phyloP scores from a whole-genome alignment of 306 rosid species.

The Cucumis melo region DNA sequence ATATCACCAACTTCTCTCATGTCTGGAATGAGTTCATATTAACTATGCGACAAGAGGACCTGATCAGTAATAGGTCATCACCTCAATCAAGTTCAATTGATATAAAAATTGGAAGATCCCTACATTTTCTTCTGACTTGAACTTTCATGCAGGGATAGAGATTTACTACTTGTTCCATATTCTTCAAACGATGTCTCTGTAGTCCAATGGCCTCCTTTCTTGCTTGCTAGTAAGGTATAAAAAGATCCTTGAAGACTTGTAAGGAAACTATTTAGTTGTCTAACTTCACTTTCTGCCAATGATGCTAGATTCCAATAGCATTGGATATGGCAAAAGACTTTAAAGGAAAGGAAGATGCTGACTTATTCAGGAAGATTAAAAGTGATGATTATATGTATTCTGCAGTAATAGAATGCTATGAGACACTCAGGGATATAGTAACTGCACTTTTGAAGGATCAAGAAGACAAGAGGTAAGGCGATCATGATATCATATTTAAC shows the following conservation, averaged over 20 bases:
- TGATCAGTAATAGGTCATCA: conserved; percentile 67
- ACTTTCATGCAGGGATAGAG: conserved; percentile 57
- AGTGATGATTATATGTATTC: conserved; percentile 64
- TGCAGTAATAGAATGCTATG: conserved; percentile 86
- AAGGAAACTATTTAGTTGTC: background rate
- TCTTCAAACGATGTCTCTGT: conserved; percentile 43
- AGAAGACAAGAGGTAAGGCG: conserved; percentile 50
- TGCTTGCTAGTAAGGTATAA: conserved; percentile 94
- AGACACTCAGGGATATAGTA: conserved; percentile 61
- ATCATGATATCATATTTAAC: background rate
- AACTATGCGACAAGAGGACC: conserved; percentile 84
- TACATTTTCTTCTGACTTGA: background rate
- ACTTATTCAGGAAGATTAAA: conserved; percentile 58
- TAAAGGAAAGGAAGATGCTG: conserved; percentile 60
- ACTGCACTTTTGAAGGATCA: conserved; percentile 31
- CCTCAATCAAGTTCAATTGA: conserved; percentile 4
- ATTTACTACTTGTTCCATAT: conserved; percentile 79
- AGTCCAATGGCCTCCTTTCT: conserved; percentile 97
- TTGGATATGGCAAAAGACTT: conserved; percentile 95
- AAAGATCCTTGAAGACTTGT: background rate
- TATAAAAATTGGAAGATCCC: background rate
- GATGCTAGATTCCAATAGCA: conserved; percentile 87
- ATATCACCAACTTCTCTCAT: conserved; percentile 65
- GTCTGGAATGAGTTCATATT: conserved; percentile 84
- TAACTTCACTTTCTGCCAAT: conserved; percentile 8